phyloP scores from a whole-genome alignment of 192 early-diverging fungal genomes.

The Thamnidium elegans region DNA sequence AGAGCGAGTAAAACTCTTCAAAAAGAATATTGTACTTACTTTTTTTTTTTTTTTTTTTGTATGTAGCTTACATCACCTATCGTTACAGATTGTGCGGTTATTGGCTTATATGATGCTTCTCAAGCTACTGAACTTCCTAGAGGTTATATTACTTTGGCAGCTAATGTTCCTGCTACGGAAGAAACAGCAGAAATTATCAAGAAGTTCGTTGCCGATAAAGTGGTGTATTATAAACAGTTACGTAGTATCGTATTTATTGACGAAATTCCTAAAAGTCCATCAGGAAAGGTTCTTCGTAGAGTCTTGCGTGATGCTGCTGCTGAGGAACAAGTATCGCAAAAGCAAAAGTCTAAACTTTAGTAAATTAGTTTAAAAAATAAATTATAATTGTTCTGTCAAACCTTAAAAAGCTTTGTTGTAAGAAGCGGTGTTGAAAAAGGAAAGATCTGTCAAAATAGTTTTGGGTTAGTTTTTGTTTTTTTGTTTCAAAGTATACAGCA shows the following conservation, averaged over 20 bases:
- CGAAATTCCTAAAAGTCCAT: constrained; percentile 69
- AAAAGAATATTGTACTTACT: not conserved
- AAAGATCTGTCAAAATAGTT: no score
- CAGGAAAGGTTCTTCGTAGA: constrained; percentile 81
- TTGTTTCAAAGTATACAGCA: no score
- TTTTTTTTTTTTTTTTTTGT: no score
- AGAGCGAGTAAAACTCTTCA: no score
- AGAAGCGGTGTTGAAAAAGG: no score
- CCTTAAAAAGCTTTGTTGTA: no score
- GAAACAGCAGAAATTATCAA: constrained; percentile 42
- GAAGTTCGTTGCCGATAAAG: constrained; percentile 55
- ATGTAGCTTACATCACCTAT: constrained; percentile 61
- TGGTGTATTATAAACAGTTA: constrained; percentile 74
- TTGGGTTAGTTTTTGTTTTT: no score
- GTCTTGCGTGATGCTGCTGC: constrained; percentile 17
- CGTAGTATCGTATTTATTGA: constrained; percentile 78
- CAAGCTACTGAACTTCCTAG: constrained; percentile 75
- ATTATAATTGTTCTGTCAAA: no score
- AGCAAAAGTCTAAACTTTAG: no score
- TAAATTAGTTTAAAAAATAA: no score
- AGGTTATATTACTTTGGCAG: constrained; percentile 69
- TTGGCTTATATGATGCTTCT: constrained; percentile 59
- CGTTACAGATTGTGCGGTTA: constrained; percentile 69
- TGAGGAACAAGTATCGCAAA: no score
- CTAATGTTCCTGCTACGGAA: constrained; percentile 24